Conservation (phyloP, 2,329 filamentous ascomycete genomes). For the Aspergillus flavus region DNA sequence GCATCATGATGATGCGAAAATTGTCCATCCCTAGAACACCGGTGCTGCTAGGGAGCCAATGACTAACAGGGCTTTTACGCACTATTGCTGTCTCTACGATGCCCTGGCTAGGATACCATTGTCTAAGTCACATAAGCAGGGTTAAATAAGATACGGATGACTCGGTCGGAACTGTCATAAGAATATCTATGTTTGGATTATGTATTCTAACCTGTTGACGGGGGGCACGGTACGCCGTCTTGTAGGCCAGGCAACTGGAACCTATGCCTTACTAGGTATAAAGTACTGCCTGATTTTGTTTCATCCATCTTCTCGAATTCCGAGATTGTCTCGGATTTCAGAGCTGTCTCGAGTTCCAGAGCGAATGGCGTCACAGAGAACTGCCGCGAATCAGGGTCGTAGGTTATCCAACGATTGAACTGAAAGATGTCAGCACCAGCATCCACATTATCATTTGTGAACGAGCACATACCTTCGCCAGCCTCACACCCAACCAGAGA, state of each 20-base stretch:
- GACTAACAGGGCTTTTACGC: neutral
- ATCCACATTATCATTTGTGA: neutral
- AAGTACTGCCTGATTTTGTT: slow-evolving; percentile 11
- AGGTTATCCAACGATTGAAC: slow-evolving; percentile 46
- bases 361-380: slow-evolving; percentile 39
- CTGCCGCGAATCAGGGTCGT: slow-evolving; percentile 29
- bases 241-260: neutral
- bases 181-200: neutral
- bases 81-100: neutral
- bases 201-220: neutral
- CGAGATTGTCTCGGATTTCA: neutral
- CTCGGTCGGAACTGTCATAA: neutral
- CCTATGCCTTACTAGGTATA: slow-evolving; percentile 10
- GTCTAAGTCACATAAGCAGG: neutral
- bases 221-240: neutral
- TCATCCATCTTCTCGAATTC: slow-evolving; percentile 1
- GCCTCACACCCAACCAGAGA: slow-evolving; percentile 50
- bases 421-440: slow-evolving; percentile 18
- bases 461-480: slow-evolving; percentile 44
- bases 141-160: neutral
- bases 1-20: neutral
- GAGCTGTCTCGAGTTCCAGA: slow-evolving; percentile 23
- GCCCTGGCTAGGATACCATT: neutral
- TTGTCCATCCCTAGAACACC: neutral
- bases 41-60: neutral